phyloP scores from a whole-genome alignment of 1,284 basidiomycete genomes.

The Ceratobasidium sp. region DNA sequence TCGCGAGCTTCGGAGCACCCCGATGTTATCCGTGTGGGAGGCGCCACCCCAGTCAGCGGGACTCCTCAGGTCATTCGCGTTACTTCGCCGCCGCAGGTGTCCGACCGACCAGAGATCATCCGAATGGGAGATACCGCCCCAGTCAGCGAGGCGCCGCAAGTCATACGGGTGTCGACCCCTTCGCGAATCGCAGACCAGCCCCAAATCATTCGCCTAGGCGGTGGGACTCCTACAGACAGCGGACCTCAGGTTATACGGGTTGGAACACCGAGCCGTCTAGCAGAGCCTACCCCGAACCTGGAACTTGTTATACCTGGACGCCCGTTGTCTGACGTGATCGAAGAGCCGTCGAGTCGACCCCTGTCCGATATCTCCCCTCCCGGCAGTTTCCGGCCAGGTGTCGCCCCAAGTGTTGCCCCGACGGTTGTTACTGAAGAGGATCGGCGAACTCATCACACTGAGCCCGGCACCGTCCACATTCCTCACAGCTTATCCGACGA shows the following conservation, averaged over 20 bases:
- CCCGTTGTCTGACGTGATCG: constrained; percentile 19
- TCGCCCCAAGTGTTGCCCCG: constrained; percentile 22
- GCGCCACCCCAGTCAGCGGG: background rate
- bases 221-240: constrained; percentile 5
- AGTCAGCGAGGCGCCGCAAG: constrained; percentile 7
- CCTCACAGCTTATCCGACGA: constrained; percentile 27
- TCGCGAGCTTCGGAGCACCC: background rate
- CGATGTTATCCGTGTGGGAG: constrained; percentile 26
- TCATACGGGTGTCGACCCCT: constrained; percentile 38
- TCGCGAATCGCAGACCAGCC: constrained; percentile 31
- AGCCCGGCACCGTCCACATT: constrained; percentile 9
- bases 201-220: constrained; percentile 43
- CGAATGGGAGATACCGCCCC: constrained; percentile 31
- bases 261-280: background rate
- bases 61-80: constrained; percentile 32
- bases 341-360: constrained; percentile 11
- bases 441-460: background rate
- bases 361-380: constrained; percentile 9
- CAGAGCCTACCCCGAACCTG: background rate
- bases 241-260: constrained; percentile 36
- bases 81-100: constrained; percentile 22
- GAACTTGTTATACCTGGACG: background rate
- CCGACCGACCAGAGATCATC: constrained; percentile 35
- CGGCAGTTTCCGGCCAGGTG: constrained; percentile 8
- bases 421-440: background rate